Evolutionary conservation across 2,329 filamentous ascomycete genomes (phyloP).

Genomic region (Didymella segeticola): DNA sequence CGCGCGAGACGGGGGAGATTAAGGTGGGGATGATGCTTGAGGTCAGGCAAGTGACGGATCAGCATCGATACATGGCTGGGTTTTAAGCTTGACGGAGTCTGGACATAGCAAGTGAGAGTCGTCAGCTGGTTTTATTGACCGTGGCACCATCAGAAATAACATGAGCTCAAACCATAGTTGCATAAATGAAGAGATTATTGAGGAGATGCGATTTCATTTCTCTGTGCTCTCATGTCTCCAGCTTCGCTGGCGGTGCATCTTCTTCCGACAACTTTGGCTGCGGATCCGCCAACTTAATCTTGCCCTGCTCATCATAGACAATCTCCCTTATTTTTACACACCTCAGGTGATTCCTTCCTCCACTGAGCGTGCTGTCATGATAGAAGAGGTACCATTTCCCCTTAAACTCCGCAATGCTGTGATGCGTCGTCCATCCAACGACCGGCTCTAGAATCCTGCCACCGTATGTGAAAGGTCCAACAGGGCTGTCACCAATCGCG

Average conservation of each 20-base stretch:
- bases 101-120: background rate
- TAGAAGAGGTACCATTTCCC: conserved; percentile 78
- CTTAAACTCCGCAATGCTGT: conserved; percentile 76
- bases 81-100: conserved; percentile 25
- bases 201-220: background rate
- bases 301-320: conserved; percentile 71
- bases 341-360: conserved; percentile 73
- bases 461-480: conserved; percentile 75
- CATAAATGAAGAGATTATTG: too few relatives aligned
- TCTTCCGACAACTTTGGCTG: conserved; percentile 36
- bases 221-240: background rate
- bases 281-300: conserved; percentile 56
- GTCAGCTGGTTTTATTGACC: too few relatives aligned
- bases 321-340: conserved; percentile 79
- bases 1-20: conserved; percentile 63
- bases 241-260: conserved; percentile 7
- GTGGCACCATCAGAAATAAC: too few relatives aligned
- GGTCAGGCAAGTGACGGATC: conserved; percentile 63
- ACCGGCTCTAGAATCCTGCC: conserved; percentile 78
- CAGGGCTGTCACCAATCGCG: conserved; percentile 68
- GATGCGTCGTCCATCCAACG: conserved; percentile 81
- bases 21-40: conserved; percentile 66
- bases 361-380: conserved; percentile 74
- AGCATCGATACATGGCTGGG: conserved; percentile 61
- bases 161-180: too few relatives aligned